phyloP scores from a whole-genome alignment of 129 eudicot species.

The Ambrosia artemisiifolia region DNA sequence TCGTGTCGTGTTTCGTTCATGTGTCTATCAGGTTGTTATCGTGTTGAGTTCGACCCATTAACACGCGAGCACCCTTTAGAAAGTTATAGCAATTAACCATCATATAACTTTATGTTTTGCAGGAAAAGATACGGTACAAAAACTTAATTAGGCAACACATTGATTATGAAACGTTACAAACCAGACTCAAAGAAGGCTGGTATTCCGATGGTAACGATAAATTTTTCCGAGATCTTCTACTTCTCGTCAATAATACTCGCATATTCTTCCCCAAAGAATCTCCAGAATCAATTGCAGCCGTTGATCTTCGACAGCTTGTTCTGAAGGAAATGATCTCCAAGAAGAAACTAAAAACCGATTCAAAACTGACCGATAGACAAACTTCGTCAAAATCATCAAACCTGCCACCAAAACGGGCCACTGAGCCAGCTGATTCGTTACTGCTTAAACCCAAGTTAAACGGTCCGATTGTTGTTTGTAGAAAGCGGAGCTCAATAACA shows the following conservation, averaged over 20 bases:
- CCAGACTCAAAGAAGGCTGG: conserved; percentile 52
- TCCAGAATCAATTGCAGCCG: conserved; percentile 48
- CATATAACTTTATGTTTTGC: conserved; percentile 11
- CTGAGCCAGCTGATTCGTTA: conserved; percentile 39
- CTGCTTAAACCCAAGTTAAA: conserved; percentile 45
- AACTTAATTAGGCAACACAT: conserved; percentile 60
- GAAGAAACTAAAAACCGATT: conserved; percentile 34
- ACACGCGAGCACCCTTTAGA: too few relatives aligned
- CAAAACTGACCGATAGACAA: conserved; percentile 39
- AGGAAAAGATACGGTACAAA: conserved; percentile 60
- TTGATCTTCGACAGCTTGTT: conserved; percentile 51
- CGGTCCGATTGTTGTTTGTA: conserved; percentile 55
- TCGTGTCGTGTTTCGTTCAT: too few relatives aligned
- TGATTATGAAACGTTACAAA: conserved; percentile 51
- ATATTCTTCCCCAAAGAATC: conserved; percentile 55
- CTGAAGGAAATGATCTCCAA: conserved; percentile 40
- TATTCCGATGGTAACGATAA: conserved; percentile 47
- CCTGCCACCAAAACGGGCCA: conserved; percentile 35
- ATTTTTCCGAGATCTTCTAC: conserved; percentile 57
- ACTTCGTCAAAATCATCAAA: conserved; percentile 28
- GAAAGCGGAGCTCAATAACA: conserved; percentile 70
- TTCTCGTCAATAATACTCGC: conserved; percentile 59
- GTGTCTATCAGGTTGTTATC: too few relatives aligned
- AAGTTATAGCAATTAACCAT: background rate
- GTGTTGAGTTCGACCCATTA: too few relatives aligned